A percentile compares a stretch with the other conserved stretches of the same genome.
phyloP scores from a whole-genome alignment of 2,329 filamentous ascomycete species.

The Pestalotiopsis sp. region DNA sequence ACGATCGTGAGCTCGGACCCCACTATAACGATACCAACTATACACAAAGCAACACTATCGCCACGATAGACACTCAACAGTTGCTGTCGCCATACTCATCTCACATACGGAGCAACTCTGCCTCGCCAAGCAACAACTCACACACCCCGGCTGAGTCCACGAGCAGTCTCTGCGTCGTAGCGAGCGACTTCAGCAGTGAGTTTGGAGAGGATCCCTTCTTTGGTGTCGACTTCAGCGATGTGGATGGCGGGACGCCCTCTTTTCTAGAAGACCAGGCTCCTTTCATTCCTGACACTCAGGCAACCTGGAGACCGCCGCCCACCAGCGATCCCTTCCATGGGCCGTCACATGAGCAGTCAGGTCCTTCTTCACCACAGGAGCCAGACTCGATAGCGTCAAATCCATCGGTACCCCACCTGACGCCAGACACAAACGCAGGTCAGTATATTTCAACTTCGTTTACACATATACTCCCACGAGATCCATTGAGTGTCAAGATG shows the following conservation, averaged over 20 bases:
- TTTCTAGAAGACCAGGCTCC: slow-evolving; percentile 44
- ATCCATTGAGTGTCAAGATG: background rate
- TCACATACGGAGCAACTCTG: slow-evolving; percentile 40
- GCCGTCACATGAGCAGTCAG: slow-evolving; percentile 17
- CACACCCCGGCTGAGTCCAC: slow-evolving; percentile 55
- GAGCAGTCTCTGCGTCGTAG: slow-evolving; percentile 48
- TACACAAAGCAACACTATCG: slow-evolving; percentile 29
- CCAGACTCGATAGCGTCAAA: slow-evolving; percentile 34
- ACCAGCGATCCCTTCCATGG: slow-evolving; percentile 1
- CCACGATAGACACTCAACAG: slow-evolving; percentile 39
- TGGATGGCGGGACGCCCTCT: slow-evolving; percentile 43
- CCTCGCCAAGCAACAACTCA: slow-evolving; percentile 41
- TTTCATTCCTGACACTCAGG: slow-evolving; percentile 3
- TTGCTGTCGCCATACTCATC: slow-evolving; percentile 48
- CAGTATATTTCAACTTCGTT: background rate
- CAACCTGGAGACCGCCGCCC: background rate
- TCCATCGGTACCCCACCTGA: slow-evolving; percentile 43
- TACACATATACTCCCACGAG: background rate
- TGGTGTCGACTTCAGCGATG: slow-evolving; percentile 48
- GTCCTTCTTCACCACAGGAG: slow-evolving; percentile 22
- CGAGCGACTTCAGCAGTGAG: slow-evolving; percentile 46
- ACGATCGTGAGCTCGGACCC: slow-evolving; percentile 31
- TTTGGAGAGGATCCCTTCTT: slow-evolving; percentile 48
- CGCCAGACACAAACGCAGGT: slow-evolving; percentile 48
- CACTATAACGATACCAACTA: slow-evolving; percentile 31